Evolutionary conservation across 2,329 filamentous ascomycete species (phyloP), one percentile per base, ranked within the genome.

Genomic region (Xylaria polymorpha): DNA sequence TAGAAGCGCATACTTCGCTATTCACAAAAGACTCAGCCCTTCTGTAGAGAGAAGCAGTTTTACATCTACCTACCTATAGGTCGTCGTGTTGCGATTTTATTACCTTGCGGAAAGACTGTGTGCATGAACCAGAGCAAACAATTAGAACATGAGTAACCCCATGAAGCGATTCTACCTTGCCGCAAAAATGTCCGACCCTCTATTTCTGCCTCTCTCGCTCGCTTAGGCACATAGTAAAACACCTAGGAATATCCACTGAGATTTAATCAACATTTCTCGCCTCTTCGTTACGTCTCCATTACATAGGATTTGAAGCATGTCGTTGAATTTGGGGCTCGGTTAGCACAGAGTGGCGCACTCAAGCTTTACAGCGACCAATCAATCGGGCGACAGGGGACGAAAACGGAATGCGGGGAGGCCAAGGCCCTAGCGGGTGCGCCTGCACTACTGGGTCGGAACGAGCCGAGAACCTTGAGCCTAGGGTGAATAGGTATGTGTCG

Each of bases 361-460:
- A 53, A 66, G 60, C 62, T 69, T 65, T 46, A 22, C 29, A 29
- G 39, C n/a, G 37, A 15, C 70, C 72, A 71, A 71, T 70, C 68
- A 72, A 56, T 57, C 8, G 22, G n/a, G 12, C 35, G 55, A 44
- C 32, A 22, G 25, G 68, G 41, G 59, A 65, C 62, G 60, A 59
- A 66, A 69, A 37, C 0, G 62, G 68, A 67, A 70, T 70, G 64
- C 55, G 65, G 66, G 41, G 62, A 37, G 41, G 5, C 25, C 50
- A 41, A 61, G 64, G 41, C 41, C 50, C 56, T 61, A 46, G n/a
- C 44, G 44, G 53, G 9, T 51, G 43, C 25, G 25, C 2, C 25
- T 29, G 25, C 25, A 51, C 14, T 59, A 32, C 46, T 41, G 48
- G 69, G 3, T 69, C 69, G 67, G 67, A 51, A 67, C 60, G 61